Evolutionary conservation across 352 stramenopile species (phyloP).

Genomic region (Pythium oligandrum): DNA sequence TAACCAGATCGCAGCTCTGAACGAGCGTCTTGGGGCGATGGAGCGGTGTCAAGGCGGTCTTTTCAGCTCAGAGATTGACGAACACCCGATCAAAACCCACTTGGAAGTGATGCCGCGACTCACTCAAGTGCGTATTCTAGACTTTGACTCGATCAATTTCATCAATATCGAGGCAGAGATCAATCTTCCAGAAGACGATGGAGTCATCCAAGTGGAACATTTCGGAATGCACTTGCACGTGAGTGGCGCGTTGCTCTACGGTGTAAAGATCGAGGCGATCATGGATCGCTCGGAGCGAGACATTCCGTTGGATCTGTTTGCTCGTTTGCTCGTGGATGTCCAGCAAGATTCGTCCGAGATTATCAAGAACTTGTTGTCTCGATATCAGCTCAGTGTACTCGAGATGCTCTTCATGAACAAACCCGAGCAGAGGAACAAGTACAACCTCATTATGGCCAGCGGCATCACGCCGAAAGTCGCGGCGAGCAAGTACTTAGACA

Average conservation of each 20-base stretch:
- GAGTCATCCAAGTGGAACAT: constrained; percentile 95
- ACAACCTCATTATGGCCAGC: constrained; percentile 96
- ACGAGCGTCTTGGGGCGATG: constrained; percentile 94
- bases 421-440: constrained; percentile 93
- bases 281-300: constrained; percentile 95
- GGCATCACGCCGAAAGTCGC: constrained; percentile 95
- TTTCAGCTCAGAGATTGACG: constrained; percentile 93
- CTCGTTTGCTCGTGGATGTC: constrained; percentile 94
- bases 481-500: constrained; percentile 96
- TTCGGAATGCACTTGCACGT: constrained; percentile 90
- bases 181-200: constrained; percentile 92
- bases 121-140: constrained; percentile 95
- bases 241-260: constrained; percentile 70
- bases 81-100: constrained; percentile 74
- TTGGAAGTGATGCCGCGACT: constrained; percentile 90
- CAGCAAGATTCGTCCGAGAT: constrained; percentile 96
- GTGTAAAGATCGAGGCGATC: constrained; percentile 93
- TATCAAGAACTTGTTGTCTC: constrained; percentile 92
- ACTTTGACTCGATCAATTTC: constrained; percentile 96
- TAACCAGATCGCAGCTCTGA: constrained; percentile 97
- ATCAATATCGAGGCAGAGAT: constrained; percentile 99
- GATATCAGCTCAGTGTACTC: constrained; percentile 94
- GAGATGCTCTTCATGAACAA: constrained; percentile 96
- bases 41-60: constrained; percentile 96
- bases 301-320: constrained; percentile 94